Conservation (phyloP, 2,329 filamentous ascomycete genomes). For the Colletotrichum sp. region DNA sequence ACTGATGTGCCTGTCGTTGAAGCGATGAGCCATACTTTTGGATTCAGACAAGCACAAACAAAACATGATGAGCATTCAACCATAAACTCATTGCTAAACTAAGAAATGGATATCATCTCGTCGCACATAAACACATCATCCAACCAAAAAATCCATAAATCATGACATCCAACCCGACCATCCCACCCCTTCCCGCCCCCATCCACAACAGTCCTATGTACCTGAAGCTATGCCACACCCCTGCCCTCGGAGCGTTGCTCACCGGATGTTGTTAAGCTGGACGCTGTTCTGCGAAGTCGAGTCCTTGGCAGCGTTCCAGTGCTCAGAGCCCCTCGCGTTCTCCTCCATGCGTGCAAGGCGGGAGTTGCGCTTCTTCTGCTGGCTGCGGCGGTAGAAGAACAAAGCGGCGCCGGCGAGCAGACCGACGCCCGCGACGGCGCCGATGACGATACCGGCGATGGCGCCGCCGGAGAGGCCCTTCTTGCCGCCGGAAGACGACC, state of each 20-base stretch:
- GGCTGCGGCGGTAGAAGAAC: constrained; percentile 15
- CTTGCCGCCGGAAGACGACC: neutral
- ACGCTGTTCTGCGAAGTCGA: constrained; percentile 15
- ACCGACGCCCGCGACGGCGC: constrained; percentile 4
- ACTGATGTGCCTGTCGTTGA: neutral
- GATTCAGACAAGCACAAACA: neutral
- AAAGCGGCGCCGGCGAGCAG: constrained; percentile 2
- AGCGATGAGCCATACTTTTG: too few relatives aligned
- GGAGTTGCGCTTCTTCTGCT: constrained; percentile 20
- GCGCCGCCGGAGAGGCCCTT: constrained; percentile 5
- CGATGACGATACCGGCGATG: constrained; percentile 19
- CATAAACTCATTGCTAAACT: constrained; percentile 2
- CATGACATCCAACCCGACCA: neutral
- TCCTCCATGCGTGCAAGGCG: constrained; percentile 14
- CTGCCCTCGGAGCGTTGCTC: neutral
- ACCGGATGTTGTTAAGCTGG: neutral
- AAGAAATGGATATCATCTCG: constrained; percentile 6
- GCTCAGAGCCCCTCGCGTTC: constrained; percentile 6
- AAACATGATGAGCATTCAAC: neutral
- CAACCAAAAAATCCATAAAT: neutral
- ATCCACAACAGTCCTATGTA: neutral
- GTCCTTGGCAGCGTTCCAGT: constrained; percentile 5
- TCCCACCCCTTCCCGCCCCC: too few relatives aligned
- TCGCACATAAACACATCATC: constrained; percentile 2
- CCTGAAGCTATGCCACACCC: neutral